Base-by-base conservation (phyloP, 768 basidiomycete genomes). In the Tylopilus plumbeoviolaceoides region DNA sequence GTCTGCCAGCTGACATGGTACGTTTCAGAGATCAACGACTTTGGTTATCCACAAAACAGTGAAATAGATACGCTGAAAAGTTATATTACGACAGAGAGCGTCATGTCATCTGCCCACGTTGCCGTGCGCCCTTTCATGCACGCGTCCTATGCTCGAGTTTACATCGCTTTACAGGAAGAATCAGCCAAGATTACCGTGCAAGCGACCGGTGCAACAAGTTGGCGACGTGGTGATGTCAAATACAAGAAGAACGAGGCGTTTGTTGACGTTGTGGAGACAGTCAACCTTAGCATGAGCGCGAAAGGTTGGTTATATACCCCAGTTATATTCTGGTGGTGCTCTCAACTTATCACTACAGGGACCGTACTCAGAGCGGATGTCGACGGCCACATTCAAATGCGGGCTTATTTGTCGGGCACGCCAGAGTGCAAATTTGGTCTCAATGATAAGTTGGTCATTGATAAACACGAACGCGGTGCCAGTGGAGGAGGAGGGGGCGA, bases 221-320 rank as follows among this genome's bases (percentile, higher is more conserved):
- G 97, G 97, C 76, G 97, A 39, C 78, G 95, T 52, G 87, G 83
- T 15, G 97, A 98, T 65, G 95, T 98, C 63, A 95, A 95, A 70
- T 98, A 99, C 72, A 89, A 97, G 77, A 99, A 98, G 80, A 99
- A 99, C 59, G 97, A 99, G 65, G 97, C 97, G 0, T 99, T 98
- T 60, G 95, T 99, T n/a, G 97, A 99, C 66, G 97, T 99, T 9
- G 90, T 99, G 41, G 97, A 99, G 74, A 91, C 81, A 2, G 91
- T 99, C 56, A 98, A 99, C 64, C 69, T 98, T 50, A 87, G 91
- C 61, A 97, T 98, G 95, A 95, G 92, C 67, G 89, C 94, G 2
- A 98, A 95, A 75, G 95, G 94, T 59, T 14, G 43, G 47, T 36
- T 18, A 12, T 18, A 12, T 44, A 41, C 18, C 23, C 1, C 20